Percentiles rank a stretch among this genome's conserved stretches.
Conservation (phyloP, 2,329 filamentous ascomycete species). For the Neofusicoccum ribis region DNA sequence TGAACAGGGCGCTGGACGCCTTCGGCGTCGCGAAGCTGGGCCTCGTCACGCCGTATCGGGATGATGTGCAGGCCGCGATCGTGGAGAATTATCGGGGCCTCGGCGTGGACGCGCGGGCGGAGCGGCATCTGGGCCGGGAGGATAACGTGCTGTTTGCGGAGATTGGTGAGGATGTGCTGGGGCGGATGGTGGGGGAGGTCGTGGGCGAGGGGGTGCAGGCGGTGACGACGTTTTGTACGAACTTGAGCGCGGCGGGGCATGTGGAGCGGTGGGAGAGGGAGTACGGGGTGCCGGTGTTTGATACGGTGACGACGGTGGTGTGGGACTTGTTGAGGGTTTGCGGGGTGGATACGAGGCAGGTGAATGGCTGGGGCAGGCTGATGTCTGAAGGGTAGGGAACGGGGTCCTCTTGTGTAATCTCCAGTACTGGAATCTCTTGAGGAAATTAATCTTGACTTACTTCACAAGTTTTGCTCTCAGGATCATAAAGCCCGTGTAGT, state of each 20-base stretch:
- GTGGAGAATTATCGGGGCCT: slow-evolving; percentile 35
- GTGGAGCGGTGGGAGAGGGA: slow-evolving; percentile 42
- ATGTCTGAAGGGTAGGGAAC: not conserved
- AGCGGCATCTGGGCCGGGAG: slow-evolving; percentile 36
- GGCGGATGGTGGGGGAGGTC: slow-evolving; percentile 31
- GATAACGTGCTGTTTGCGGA: slow-evolving; percentile 43
- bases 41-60: slow-evolving; percentile 46
- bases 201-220: slow-evolving; percentile 33
- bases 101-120: slow-evolving; percentile 32
- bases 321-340: slow-evolving; percentile 43
- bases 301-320: slow-evolving; percentile 46
- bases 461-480: too few relatives aligned
- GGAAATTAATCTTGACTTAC: too few relatives aligned
- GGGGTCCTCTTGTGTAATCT: too few relatives aligned
- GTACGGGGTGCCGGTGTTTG: slow-evolving; percentile 40
- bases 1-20: slow-evolving; percentile 38
- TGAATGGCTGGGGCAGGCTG: slow-evolving; percentile 40
- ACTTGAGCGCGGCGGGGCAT: slow-evolving; percentile 43
- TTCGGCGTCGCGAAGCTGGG: slow-evolving; percentile 33
- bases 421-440: too few relatives aligned
- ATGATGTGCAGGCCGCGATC: slow-evolving; percentile 43
- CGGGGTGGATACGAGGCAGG: slow-evolving; percentile 30
- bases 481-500: too few relatives aligned
- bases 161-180: slow-evolving; percentile 34
- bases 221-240: slow-evolving; percentile 48